phyloP scores from a whole-genome alignment of 331 rosid genomes.

The Quercus phellos region DNA sequence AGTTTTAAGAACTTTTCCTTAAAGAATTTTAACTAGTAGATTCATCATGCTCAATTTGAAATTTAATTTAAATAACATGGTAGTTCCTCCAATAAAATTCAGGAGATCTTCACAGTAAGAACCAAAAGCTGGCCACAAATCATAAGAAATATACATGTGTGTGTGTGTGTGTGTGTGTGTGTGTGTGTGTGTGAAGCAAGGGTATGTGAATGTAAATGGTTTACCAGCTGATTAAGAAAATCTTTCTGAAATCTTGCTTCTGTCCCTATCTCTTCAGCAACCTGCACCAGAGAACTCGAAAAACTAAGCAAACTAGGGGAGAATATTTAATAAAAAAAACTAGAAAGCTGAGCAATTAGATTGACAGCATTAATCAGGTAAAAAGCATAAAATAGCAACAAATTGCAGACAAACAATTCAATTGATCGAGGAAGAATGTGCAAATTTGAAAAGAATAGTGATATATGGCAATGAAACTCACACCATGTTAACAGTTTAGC shows the following conservation, averaged over 20 bases:
- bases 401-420: background rate
- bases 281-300: constrained; percentile 43
- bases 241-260: constrained; percentile 61
- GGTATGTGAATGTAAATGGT: constrained; percentile 3
- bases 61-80: background rate
- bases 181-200: background rate
- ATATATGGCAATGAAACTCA: background rate
- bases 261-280: constrained; percentile 71
- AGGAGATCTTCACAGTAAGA: background rate
- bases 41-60: background rate
- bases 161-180: background rate
- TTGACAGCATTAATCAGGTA: background rate
- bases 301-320: background rate
- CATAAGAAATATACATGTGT: background rate
- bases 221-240: constrained; percentile 70
- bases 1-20: background rate
- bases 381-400: background rate
- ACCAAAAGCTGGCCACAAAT: constrained; percentile 33
- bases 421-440: background rate
- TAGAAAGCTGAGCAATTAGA: background rate
- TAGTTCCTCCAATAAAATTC: background rate
- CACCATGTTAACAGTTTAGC: background rate
- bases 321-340: background rate
- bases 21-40: background rate
- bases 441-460: background rate